Evolutionary conservation across 108 stramenopile genomes (phyloP).

Genomic region (Pseudonitzschia multiseries): DNA sequence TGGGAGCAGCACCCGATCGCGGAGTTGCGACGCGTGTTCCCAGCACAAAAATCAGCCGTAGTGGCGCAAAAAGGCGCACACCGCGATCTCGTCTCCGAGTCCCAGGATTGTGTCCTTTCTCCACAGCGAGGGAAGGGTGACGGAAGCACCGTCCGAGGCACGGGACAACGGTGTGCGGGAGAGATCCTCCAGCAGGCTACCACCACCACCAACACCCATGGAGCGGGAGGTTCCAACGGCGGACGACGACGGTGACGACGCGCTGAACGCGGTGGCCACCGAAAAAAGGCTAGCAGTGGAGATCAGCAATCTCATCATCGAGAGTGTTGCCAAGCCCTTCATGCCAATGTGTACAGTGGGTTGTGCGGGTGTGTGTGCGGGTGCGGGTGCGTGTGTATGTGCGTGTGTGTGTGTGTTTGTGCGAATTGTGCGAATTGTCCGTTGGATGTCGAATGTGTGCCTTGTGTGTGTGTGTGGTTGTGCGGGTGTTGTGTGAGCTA

Average conservation of each 20-base stretch:
- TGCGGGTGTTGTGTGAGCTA: too few species aligned
- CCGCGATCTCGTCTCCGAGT: constrained; percentile 38
- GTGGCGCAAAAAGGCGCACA: constrained; percentile 40
- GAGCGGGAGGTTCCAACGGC: neutral
- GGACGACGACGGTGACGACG: neutral
- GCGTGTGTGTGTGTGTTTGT: too few species aligned
- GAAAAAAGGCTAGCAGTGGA: neutral
- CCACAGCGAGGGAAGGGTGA: constrained; percentile 31
- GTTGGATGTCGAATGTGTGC: too few species aligned
- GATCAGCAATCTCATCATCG: neutral
- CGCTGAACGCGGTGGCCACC: neutral
- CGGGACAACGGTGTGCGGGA: constrained; percentile 30
- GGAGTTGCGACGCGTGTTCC: constrained; percentile 43
- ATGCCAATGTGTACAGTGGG: too few species aligned
- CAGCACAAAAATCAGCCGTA: constrained; percentile 54
- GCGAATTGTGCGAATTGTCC: too few species aligned
- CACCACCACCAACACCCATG: too few species aligned
- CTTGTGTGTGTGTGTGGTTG: too few species aligned
- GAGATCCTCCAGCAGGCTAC: neutral
- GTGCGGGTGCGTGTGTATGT: too few species aligned
- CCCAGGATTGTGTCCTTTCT: constrained; percentile 35
- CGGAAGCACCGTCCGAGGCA: constrained; percentile 29
- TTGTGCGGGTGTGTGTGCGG: too few species aligned
- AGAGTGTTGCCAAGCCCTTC: too few species aligned
- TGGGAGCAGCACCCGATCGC: constrained; percentile 38